Evolutionary conservation across 2,329 filamentous ascomycete species (phyloP).

Genomic region (Sarocladium brachiariae): DNA sequence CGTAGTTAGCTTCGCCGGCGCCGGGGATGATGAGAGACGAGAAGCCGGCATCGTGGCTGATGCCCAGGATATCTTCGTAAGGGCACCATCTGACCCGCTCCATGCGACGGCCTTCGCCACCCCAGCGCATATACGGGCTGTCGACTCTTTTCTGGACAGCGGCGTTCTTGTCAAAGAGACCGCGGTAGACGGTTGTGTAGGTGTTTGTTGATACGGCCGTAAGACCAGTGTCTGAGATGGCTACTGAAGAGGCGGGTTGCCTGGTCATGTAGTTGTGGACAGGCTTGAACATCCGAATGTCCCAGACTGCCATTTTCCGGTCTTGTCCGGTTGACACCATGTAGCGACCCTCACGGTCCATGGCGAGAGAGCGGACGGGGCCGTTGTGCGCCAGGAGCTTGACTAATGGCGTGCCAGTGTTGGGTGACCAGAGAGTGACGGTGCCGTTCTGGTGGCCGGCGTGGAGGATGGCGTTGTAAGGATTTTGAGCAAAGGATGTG

Average conservation of each 20-base stretch:
- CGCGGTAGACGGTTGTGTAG: slow-evolving; percentile 83
- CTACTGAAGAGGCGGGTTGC: slow-evolving; percentile 72
- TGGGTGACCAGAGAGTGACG: slow-evolving; percentile 94
- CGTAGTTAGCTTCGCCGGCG: slow-evolving; percentile 94
- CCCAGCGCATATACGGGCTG: slow-evolving; percentile 89
- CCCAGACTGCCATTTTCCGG: slow-evolving; percentile 89
- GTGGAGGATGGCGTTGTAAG: slow-evolving; percentile 85
- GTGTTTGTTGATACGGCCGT: slow-evolving; percentile 91
- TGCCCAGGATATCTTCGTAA: slow-evolving; percentile 85
- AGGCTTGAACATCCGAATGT: slow-evolving; percentile 88
- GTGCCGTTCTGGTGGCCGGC: slow-evolving; percentile 92
- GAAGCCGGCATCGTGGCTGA: slow-evolving; percentile 80
- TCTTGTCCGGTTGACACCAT: slow-evolving; percentile 94
- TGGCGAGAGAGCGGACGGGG: slow-evolving; percentile 75
- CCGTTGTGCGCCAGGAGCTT: slow-evolving; percentile 87
- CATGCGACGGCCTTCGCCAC: slow-evolving; percentile 73
- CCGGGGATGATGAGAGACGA: slow-evolving; percentile 86
- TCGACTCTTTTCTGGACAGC: slow-evolving; percentile 72
- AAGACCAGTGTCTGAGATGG: slow-evolving; percentile 83
- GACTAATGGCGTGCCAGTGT: slow-evolving; percentile 76
- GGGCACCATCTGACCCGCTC: slow-evolving; percentile 88
- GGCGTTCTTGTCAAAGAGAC: slow-evolving; percentile 69
- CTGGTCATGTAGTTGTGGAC: slow-evolving; percentile 83
- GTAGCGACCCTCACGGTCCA: slow-evolving; percentile 87
- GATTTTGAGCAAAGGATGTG: slow-evolving; percentile 79